Evolutionary conservation across 768 basidiomycete genomes (phyloP).

Genomic region (Russula lepida): DNA sequence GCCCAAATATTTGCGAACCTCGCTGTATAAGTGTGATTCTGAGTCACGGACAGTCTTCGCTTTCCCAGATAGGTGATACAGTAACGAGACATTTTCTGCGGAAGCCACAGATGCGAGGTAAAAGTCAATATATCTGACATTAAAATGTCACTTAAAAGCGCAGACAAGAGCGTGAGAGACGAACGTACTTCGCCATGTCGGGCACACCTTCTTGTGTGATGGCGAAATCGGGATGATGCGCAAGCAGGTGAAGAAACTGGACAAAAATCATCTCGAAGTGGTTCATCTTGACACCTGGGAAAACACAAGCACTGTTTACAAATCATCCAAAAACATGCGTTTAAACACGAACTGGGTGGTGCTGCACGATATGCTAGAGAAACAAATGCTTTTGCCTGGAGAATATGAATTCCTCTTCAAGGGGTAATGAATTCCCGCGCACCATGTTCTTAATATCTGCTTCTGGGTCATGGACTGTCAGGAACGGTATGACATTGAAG

Average conservation of each 20-base stretch:
- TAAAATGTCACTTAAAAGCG: not conserved
- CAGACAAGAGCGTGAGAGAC: not conserved
- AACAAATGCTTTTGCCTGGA: conserved; percentile 12
- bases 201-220: conserved; percentile 57
- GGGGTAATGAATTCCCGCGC: conserved; percentile 19
- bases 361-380: conserved; percentile 18
- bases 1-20: conserved; percentile 37
- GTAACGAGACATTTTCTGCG: conserved; percentile 73
- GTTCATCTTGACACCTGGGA: conserved; percentile 47
- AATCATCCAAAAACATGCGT: not conserved
- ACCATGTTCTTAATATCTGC: conserved; percentile 65
- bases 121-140: conserved; percentile 77
- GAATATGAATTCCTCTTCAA: not conserved
- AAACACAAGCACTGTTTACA: not conserved
- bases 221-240: conserved; percentile 91
- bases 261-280: conserved; percentile 77
- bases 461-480: conserved; percentile 90
- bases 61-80: conserved; percentile 75
- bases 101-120: conserved; percentile 73
- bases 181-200: conserved; percentile 71
- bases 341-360: conserved; percentile 6
- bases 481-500: conserved; percentile 79
- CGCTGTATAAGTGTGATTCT: conserved; percentile 55
- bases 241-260: conserved; percentile 77
- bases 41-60: conserved; percentile 83